phyloP scores from a whole-genome alignment of 1,284 basidiomycete genomes.

The Veloporphyrellus conicus region DNA sequence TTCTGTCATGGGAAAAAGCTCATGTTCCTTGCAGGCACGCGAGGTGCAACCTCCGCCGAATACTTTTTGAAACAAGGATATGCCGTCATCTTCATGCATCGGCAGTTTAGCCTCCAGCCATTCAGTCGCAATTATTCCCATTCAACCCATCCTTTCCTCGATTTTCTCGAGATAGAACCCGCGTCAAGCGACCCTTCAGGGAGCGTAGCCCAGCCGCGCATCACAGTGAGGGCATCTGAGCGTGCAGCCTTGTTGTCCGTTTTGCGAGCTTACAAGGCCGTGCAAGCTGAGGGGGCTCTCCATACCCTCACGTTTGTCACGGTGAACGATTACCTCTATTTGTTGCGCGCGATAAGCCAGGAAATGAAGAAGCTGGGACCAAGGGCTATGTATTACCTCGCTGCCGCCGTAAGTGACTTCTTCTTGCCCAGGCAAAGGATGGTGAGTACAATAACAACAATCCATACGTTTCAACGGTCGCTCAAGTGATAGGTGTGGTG shows the following conservation, averaged over 20 bases:
- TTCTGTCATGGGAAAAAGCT: background rate
- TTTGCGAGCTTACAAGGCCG: constrained; percentile 77
- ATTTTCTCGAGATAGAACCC: constrained; percentile 79
- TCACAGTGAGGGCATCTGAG: constrained; percentile 65
- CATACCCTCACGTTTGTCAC: constrained; percentile 91
- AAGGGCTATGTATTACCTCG: constrained; percentile 89
- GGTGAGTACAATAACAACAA: constrained; percentile 43
- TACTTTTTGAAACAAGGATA: constrained; percentile 93
- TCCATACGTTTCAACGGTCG: background rate
- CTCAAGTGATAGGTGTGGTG: constrained; percentile 15
- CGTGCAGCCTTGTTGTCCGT: constrained; percentile 69
- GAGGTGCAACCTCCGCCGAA: constrained; percentile 96
- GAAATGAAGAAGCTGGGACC: constrained; percentile 67
- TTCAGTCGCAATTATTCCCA: constrained; percentile 97
- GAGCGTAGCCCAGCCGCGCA: constrained; percentile 37
- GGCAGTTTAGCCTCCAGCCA: constrained; percentile 94
- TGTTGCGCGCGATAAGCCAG: constrained; percentile 78
- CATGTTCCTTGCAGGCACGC: constrained; percentile 59
- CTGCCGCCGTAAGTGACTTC: constrained; percentile 97
- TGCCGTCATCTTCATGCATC: constrained; percentile 97
- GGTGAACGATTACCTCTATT: constrained; percentile 94
- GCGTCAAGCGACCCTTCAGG: constrained; percentile 20
- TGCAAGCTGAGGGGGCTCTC: constrained; percentile 68
- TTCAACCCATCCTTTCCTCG: constrained; percentile 95
- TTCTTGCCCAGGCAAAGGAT: constrained; percentile 89